Conservation (phyloP, 2,329 filamentous ascomycete genomes). For the Fusarium sp. region DNA sequence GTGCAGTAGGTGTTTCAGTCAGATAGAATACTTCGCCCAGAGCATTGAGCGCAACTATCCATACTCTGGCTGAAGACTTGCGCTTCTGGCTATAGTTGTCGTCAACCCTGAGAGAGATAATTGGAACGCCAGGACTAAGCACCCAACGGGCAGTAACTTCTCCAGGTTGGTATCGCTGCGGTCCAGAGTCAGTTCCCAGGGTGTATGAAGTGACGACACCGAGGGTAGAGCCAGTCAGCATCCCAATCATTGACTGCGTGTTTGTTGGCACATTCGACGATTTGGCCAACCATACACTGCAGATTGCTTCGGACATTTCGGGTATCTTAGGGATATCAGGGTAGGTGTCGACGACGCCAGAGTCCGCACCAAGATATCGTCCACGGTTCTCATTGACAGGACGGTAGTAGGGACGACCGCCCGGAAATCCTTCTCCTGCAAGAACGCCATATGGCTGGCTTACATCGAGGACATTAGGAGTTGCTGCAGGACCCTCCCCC, state of each 20-base stretch:
- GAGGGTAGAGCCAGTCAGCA: conserved; percentile 82
- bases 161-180: conserved; percentile 72
- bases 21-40: conserved; percentile 91
- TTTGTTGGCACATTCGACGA: conserved; percentile 73
- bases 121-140: conserved; percentile 90
- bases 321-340: conserved; percentile 81
- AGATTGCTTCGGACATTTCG: conserved; percentile 73
- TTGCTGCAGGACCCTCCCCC: conserved; percentile 78
- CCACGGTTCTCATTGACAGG: conserved; percentile 77
- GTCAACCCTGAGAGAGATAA: conserved; percentile 83
- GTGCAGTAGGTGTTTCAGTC: conserved; percentile 70
- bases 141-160: conserved; percentile 90
- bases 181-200: conserved; percentile 66
- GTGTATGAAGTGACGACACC: conserved; percentile 86
- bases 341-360: conserved; percentile 67
- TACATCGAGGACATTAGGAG: conserved; percentile 89
- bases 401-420: conserved; percentile 82
- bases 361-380: conserved; percentile 72
- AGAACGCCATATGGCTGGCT: conserved; percentile 86
- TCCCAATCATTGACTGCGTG: conserved; percentile 81
- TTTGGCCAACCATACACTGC: conserved; percentile 90
- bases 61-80: conserved; percentile 74
- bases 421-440: conserved; percentile 85
- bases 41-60: conserved; percentile 94
- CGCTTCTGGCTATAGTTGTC: conserved; percentile 80